Evolutionary conservation across 73 alveolate genomes (phyloP), one percentile per base, ranked within the genome.

Genomic region (Durusdinium trenchii): DNA sequence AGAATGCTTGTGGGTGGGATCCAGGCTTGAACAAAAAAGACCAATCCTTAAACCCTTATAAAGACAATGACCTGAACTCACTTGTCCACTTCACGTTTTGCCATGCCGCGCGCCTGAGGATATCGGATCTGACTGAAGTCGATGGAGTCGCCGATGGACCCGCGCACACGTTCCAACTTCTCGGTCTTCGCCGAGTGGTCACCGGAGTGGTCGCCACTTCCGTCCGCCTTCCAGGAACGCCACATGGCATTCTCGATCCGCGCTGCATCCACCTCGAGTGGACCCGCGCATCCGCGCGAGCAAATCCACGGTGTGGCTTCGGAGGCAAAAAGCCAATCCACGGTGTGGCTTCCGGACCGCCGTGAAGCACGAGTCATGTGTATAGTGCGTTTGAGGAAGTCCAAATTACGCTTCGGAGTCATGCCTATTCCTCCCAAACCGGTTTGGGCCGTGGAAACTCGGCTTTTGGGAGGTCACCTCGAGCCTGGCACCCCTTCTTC

Each of bases 211-310:
- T 12, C 23, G 73, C 73, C 73, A 60, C 18, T 23, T 32, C 30
- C 73, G 0, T 57, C 69, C 23, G 69, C 0, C 30, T 60, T 60
- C 67, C 84, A 61, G 28, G 83, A 73, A 86, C 98, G 98, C 98
- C 98, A 93, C 98, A 93, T 93, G 89, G 98, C 98, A 38, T 93
- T 93, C 47, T 93, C 98, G 81, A 93, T 78, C 48, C 98, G 98
- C 54, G 92, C 92, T 9, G 98, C 98, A 73, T 93, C 98, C 5
- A 90, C 86, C 86, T 90, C 96, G 86, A 64, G 48, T 62, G 45
- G 42, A 20, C 9, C 64, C 20, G 64, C 9, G 64, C 20, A 20
- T 12, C 60, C 43, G 42, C 42, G 23, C 12, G 79, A 67, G 81
- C 9, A 3, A 67, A 10, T 32, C 42, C 81, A 23, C n/a, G n/a